These are phyloP conservation scores for Podosphaera aphanis DNA, from an alignment of 2,329 filamentous ascomycete species.

Conservation along the genomic window DNA sequence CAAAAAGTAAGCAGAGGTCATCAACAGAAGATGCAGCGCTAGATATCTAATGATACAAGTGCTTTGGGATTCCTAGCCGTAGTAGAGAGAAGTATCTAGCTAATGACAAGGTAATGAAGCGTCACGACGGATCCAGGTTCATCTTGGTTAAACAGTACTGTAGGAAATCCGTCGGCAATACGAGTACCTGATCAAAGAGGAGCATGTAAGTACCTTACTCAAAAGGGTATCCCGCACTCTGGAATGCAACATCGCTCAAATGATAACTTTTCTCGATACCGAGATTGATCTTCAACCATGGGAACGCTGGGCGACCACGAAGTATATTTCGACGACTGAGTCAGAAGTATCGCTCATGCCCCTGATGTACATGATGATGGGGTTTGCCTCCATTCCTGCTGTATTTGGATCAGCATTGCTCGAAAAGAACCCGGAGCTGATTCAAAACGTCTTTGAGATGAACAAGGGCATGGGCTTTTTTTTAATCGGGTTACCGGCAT, in stretches of 20 bases:
- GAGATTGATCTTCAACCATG: slow-evolving; percentile 37
- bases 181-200: slow-evolving; percentile 22
- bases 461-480: slow-evolving; percentile 30
- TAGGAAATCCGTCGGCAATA: slow-evolving; percentile 16
- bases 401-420: slow-evolving; percentile 28
- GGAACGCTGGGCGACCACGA: slow-evolving; percentile 29
- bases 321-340: slow-evolving; percentile 20
- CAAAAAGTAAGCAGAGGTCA: slow-evolving; percentile 5
- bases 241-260: slow-evolving; percentile 24
- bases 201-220: slow-evolving; percentile 21
- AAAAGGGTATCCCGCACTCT: slow-evolving; percentile 18
- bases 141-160: slow-evolving; percentile 8
- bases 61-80: slow-evolving; percentile 12
- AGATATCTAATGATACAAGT: slow-evolving; percentile 7
- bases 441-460: slow-evolving; percentile 30
- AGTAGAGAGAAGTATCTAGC: slow-evolving; percentile 9
- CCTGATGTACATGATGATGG: slow-evolving; percentile 33
- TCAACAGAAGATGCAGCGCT: not conserved
- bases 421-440: slow-evolving; percentile 26
- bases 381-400: slow-evolving; percentile 23
- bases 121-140: not conserved
- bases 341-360: slow-evolving; percentile 28
- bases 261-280: slow-evolving; percentile 34
- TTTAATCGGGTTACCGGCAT: slow-evolving; percentile 29
- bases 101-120: slow-evolving; percentile 9